phyloP scores from a whole-genome alignment of 2,329 filamentous ascomycete species.

The Xylariaceae sp. region DNA sequence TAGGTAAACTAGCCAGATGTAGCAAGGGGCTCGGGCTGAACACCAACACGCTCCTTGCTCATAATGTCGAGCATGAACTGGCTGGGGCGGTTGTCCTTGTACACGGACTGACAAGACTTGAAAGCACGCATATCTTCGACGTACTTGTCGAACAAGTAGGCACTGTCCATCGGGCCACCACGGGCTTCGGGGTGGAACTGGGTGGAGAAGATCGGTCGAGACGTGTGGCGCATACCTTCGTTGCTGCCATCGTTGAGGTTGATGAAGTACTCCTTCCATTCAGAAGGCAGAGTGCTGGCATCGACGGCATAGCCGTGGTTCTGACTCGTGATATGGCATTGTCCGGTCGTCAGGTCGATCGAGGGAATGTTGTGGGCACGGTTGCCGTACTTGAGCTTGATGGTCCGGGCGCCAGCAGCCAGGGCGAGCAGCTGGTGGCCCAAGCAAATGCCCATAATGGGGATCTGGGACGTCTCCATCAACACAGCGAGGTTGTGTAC shows the following conservation, averaged over 20 bases:
- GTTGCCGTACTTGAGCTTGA: constrained; percentile 99
- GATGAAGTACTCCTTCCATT: constrained; percentile 98
- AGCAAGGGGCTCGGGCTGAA: constrained; percentile 63
- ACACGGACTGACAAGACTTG: constrained; percentile 76
- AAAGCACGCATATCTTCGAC: constrained; percentile 83
- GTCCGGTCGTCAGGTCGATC: constrained; percentile 87
- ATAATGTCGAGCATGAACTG: constrained; percentile 87
- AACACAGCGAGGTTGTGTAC: constrained; percentile 87
- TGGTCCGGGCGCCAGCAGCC: constrained; percentile 80
- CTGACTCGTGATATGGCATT: constrained; percentile 98
- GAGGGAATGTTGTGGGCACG: constrained; percentile 98
- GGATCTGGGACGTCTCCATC: constrained; percentile 86
- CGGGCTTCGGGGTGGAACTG: constrained; percentile 99
- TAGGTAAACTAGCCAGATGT: constrained; percentile 36
- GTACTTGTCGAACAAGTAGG: constrained; percentile 96
- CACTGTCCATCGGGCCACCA: constrained; percentile 91
- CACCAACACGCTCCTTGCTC: constrained; percentile 90
- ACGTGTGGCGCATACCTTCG: constrained; percentile 93
- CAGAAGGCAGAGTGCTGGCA: constrained; percentile 70
- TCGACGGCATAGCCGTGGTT: constrained; percentile 98
- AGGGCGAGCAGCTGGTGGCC: constrained; percentile 94
- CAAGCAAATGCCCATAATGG: constrained; percentile 96
- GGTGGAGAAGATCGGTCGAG: constrained; percentile 93
- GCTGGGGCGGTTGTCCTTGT: constrained; percentile 82
- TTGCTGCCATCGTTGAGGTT: constrained; percentile 98